Evolutionary conservation across 805 yeast genomes (phyloP).

Genomic region (Schizosaccharomyces octosporus): DNA sequence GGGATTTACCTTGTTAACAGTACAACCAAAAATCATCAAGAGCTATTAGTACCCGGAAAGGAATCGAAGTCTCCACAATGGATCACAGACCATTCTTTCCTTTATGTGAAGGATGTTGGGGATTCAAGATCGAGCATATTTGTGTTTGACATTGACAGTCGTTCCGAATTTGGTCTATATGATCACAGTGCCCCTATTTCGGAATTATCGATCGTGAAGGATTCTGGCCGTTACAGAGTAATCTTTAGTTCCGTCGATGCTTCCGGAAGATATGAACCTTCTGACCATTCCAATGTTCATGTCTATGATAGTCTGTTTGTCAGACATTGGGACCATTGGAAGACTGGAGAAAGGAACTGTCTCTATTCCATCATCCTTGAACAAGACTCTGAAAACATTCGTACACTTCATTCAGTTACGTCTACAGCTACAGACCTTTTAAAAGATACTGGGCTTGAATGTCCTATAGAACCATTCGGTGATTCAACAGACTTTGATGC

Average conservation of each 20-base stretch:
- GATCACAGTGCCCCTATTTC: neutral
- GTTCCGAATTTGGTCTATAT: neutral
- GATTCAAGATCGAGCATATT: neutral
- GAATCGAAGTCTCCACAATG: neutral
- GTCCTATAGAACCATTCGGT: neutral
- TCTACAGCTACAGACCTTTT: neutral
- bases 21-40: neutral
- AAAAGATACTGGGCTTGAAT: neutral
- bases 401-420: neutral
- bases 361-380: constrained; percentile 8
- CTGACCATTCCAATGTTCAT: neutral
- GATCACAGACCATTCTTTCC: neutral
- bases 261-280: neutral
- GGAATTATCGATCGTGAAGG: neutral
- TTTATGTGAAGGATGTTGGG: neutral
- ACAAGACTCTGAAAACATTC: neutral
- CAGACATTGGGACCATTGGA: constrained; percentile 11
- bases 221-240: neutral
- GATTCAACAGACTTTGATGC: constrained; percentile 7
- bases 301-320: constrained; percentile 8
- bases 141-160: neutral
- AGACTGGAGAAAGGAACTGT: constrained; percentile 6
- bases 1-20: neutral
- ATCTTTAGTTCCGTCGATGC: neutral
- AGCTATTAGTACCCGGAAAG: neutral